Evolutionary conservation across 768 basidiomycete species (phyloP), one percentile per base, ranked within the genome.

Genomic region (Guyanaporus albipodus): DNA sequence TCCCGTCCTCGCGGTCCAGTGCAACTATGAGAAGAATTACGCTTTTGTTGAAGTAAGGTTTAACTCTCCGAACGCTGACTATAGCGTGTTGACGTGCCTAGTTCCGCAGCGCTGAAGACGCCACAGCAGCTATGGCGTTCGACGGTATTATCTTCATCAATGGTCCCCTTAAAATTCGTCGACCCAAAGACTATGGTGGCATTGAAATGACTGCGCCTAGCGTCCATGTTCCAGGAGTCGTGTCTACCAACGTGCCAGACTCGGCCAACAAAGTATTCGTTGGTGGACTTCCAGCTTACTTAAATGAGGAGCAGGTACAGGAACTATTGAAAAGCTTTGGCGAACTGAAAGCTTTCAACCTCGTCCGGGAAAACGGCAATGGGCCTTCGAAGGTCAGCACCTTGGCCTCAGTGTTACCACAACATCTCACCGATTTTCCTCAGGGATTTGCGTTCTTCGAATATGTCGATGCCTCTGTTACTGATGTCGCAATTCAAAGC

Each of bases 401-500:
- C 19, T 38, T 51, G 29, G 23, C 29, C 17, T 49, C 40, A 6
- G 27, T 8, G 31, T 12, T 32, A 4, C 31, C 31, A 15, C n/a
- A n/a, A 35, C 27, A 2, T 29, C 45, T 58, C 15, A 54, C 10
- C 27, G 12, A n/a, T 18, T 46, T 36, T 39, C 14, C 26, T 4
- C 58, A 97, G 95, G 96, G 96, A 58, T 99, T 96, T 68, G 96
- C 96, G 4, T 98, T 99, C 76, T 95, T 93, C 72, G 96, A 99
- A 76, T 99, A 98, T 67, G 85, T 89, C 51, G 96, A 99, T 62
- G 71, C 81, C 14, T 68, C 66, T 40, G 84, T 93, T 47, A 99
- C 96, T 49, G 96, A 98, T 56, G 82, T 96, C 57, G 96, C 96
- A 38, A 96, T 95, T 59, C 87, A 91, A 66, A 90, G 91, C 58